Base-by-base conservation (phyloP, 345 rosid species). In the Populus ilicifolia region DNA sequence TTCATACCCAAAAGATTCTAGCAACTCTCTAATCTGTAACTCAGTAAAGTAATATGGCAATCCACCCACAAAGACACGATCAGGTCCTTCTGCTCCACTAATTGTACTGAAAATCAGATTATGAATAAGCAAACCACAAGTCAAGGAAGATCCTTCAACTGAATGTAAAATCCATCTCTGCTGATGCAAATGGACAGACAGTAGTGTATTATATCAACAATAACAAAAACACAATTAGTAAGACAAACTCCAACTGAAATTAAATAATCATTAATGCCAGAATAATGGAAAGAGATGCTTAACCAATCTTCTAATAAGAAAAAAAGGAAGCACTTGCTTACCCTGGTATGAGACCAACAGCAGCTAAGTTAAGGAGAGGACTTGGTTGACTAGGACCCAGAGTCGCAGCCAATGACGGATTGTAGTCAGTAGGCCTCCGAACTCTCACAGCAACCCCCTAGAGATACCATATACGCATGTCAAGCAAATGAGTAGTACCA, bases 371-470 rank as follows among this genome's bases (percentile, higher is more conserved):
- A 59, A 87, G 85, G 67, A 80, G 68, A 11, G 88, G 86, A 77
- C 50, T 85, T 52, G 90, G 87, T 75, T 83, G 88, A 65, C 90
- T 83, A 17, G 90, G 90, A 74, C 90, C 90, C 79, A 87, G 90
- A 6, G 83, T 74, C 69, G 87, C 87, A 54, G 90, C 90, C 41
- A 87, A 75, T 11, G 90, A 71, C 23, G 90, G 90, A 70, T 87
- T 87, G 61, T 87, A 87, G 74, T 87, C 90, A 29, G 83, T 87
- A 10, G 90, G 90, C 76, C 90, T 83, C 73, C 86, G 77, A 39
- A 87, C 90, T 81, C 84, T 87, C 68, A 87, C 90, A 33, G 88
- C 84, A 36, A 80, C 86, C 36, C 90, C 90, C 90, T 87, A 67
- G 27, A 17, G 67, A 78, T 62, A 62, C 18, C 79, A 82, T 48